Evolutionary conservation across 2,329 filamentous ascomycete genomes (phyloP).

Genomic region (Ceratocystis papillata): DNA sequence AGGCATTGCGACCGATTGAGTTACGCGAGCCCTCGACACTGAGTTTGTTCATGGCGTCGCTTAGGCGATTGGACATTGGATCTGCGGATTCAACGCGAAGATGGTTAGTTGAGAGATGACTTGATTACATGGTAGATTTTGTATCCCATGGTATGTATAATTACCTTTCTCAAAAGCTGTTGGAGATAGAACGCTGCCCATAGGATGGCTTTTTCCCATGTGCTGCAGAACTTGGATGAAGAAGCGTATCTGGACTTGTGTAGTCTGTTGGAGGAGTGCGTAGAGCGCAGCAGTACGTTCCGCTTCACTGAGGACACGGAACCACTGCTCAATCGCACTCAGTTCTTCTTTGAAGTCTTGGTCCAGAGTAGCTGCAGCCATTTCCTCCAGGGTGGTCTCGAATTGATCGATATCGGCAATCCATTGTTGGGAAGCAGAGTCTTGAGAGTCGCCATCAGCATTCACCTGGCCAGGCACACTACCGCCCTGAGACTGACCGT

Average conservation of each 20-base stretch:
- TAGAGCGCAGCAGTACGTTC: slow-evolving; percentile 93
- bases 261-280: slow-evolving; percentile 92
- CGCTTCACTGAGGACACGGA: slow-evolving; percentile 90
- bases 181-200: slow-evolving; percentile 89
- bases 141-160: slow-evolving; percentile 25
- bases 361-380: slow-evolving; percentile 96
- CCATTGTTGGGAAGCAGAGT: slow-evolving; percentile 95
- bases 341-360: slow-evolving; percentile 99
- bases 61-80: slow-evolving; percentile 91
- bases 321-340: slow-evolving; percentile 99
- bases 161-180: slow-evolving; percentile 93
- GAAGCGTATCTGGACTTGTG: slow-evolving; percentile 96
- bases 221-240: slow-evolving; percentile 98
- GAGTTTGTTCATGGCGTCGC: slow-evolving; percentile 92
- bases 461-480: slow-evolving; percentile 53
- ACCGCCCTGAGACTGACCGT: slow-evolving; percentile 54
- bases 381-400: slow-evolving; percentile 96
- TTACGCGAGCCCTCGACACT: slow-evolving; percentile 79
- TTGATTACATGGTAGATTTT: neutral
- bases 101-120: slow-evolving; percentile 24
- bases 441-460: slow-evolving; percentile 68
- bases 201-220: slow-evolving; percentile 96
- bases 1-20: slow-evolving; percentile 70
- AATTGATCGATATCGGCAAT: slow-evolving; percentile 98
- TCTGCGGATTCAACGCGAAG: slow-evolving; percentile 43